A percentile compares a stretch with the other conserved stretches of the same genome.
phyloP scores from a whole-genome alignment of 148 eudicot species.

The Chenopodium suecicum region DNA sequence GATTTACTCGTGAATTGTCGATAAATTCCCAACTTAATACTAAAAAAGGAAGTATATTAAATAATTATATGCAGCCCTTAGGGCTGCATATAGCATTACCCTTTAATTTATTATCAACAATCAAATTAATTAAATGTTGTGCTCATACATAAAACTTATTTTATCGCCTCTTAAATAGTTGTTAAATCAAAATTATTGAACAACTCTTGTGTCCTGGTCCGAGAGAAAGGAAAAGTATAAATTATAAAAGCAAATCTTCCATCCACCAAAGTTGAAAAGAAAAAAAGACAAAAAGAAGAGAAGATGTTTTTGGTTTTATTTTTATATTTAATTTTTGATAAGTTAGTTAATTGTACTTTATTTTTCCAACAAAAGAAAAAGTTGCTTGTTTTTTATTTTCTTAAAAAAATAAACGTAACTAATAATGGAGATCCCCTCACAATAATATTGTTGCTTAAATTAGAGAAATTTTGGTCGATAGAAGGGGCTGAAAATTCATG shows the following conservation, averaged over 20 bases:
- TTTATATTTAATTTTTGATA: too few species aligned
- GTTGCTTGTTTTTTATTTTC: background rate
- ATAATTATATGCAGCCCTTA: too few species aligned
- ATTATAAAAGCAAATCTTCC: background rate
- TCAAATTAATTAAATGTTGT: too few species aligned
- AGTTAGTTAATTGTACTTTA: background rate
- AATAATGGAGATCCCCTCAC: background rate
- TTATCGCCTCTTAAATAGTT: too few species aligned
- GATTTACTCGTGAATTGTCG: too few species aligned
- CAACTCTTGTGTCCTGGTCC: background rate
- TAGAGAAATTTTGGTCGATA: too few species aligned
- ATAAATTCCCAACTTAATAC: too few species aligned
- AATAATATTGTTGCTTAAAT: background rate
- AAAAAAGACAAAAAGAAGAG: background rate
- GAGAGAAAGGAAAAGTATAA: background rate
- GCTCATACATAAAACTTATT: too few species aligned
- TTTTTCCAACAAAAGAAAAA: background rate
- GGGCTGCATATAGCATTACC: too few species aligned
- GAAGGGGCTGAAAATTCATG: too few species aligned
- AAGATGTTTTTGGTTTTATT: background rate
- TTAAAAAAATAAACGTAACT: background rate
- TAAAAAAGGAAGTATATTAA: too few species aligned
- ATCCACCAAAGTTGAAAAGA: background rate
- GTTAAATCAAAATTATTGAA: background rate
- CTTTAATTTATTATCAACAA: too few species aligned